phyloP scores from a whole-genome alignment of 2,329 filamentous ascomycete species.

The Paecilomyces fulvus region DNA sequence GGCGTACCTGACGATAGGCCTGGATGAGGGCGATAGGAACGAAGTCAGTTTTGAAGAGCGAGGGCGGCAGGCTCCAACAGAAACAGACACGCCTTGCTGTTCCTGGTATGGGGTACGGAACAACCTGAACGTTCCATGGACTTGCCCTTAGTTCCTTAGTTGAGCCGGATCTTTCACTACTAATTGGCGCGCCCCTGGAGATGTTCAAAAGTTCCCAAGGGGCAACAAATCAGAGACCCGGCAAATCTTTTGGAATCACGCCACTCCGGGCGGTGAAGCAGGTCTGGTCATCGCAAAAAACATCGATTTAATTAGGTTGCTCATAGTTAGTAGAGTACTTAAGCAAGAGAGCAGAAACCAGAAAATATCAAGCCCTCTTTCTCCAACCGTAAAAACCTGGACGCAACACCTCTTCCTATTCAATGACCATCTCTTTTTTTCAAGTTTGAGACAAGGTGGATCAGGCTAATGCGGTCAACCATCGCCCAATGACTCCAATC shows the following conservation, averaged over 20 bases:
- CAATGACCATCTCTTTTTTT: background rate
- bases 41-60: conserved; percentile 1
- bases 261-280: conserved; percentile 6
- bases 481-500: background rate
- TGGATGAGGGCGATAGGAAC: background rate
- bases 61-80: background rate
- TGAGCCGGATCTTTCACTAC: background rate
- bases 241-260: conserved; percentile 1
- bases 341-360: background rate
- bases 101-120: background rate
- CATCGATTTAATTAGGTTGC: background rate
- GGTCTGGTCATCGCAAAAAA: background rate
- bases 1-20: background rate
- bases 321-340: too few relatives aligned
- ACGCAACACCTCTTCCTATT: too few relatives aligned
- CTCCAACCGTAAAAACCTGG: too few relatives aligned
- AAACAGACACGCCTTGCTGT: background rate
- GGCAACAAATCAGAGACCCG: background rate
- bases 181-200: background rate
- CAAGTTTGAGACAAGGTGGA: background rate
- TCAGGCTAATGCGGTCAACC: background rate
- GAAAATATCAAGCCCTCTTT: too few relatives aligned
- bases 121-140: background rate
- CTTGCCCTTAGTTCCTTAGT: background rate
- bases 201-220: background rate